A percentile compares a stretch with the other conserved stretches of the same genome.
Evolutionary conservation across 2,329 filamentous ascomycete genomes (phyloP).

Genomic region (Claviceps spartinae): DNA sequence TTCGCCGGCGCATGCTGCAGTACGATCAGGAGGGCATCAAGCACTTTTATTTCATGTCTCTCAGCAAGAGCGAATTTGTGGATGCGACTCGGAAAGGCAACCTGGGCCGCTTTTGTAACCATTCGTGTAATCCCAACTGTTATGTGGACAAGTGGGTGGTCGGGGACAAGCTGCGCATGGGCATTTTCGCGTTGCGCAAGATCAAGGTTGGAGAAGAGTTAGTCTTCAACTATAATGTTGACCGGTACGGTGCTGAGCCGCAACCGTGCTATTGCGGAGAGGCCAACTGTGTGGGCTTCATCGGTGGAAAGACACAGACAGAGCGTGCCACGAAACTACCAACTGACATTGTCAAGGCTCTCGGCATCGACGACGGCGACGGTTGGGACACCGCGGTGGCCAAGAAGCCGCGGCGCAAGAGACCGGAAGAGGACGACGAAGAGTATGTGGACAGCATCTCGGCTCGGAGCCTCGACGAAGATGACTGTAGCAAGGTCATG

Average conservation of each 20-base stretch:
- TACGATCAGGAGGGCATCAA: conserved; percentile 96
- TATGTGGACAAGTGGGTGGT: conserved; percentile 99
- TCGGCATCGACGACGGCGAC: conserved; percentile 87
- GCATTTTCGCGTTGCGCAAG: conserved; percentile 81
- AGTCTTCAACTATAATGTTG: conserved; percentile 99
- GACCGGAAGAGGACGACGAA: conserved; percentile 79
- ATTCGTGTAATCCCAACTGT: conserved; percentile 97
- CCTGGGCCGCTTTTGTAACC: conserved; percentile 93
- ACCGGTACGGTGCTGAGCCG: conserved; percentile 91
- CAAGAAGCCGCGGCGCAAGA: conserved; percentile 88
- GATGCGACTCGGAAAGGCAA: conserved; percentile 96
- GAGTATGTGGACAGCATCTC: conserved; percentile 88
- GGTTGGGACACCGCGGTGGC: conserved; percentile 84
- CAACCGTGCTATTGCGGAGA: conserved; percentile 96
- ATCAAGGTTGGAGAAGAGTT: conserved; percentile 86
- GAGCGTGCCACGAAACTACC: conserved; percentile 88
- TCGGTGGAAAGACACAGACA: conserved; percentile 95
- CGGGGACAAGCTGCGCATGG: conserved; percentile 93
- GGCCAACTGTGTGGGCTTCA: conserved; percentile 87
- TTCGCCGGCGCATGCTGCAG: conserved; percentile 78
- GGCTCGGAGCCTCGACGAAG: conserved; percentile 64
- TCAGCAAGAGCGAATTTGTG: conserved; percentile 91
- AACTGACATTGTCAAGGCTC: conserved; percentile 78
- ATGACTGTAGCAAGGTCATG: conserved; percentile 87
- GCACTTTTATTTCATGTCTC: conserved; percentile 99